Conservation (phyloP, 1,284 basidiomycete species). For the Ganoderma multipileum region DNA sequence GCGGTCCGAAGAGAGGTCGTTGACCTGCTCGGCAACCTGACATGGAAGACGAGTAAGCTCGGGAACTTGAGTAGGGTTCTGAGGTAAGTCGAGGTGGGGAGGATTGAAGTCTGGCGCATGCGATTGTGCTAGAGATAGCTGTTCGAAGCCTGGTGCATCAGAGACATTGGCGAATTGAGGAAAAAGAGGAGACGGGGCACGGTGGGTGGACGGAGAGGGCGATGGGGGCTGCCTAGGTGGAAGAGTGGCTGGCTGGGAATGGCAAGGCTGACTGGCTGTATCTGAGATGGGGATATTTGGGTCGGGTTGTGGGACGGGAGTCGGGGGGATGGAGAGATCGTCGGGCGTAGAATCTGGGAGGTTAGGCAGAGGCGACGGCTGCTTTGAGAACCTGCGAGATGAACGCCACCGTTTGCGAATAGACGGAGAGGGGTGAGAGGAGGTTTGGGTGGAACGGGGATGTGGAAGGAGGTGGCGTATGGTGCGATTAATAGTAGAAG, state of each 20-base stretch:
- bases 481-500: slow-evolving; percentile 32
- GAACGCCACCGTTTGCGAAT: slow-evolving; percentile 48
- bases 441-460: slow-evolving; percentile 28
- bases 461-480: slow-evolving; percentile 31
- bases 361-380: slow-evolving; percentile 23
- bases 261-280: slow-evolving; percentile 10
- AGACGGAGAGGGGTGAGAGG: slow-evolving; percentile 25
- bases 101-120: not conserved
- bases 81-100: not conserved
- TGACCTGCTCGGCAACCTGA: slow-evolving; percentile 17
- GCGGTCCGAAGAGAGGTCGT: slow-evolving; percentile 26
- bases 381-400: slow-evolving; percentile 45
- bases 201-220: not conserved
- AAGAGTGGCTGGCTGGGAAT: slow-evolving; percentile 16
- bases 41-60: not conserved
- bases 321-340: slow-evolving; percentile 11
- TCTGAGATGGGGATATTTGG: slow-evolving; percentile 18
- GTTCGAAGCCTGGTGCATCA: not conserved
- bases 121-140: not conserved
- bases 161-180: not conserved
- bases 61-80: not conserved
- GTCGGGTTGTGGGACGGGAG: slow-evolving; percentile 10
- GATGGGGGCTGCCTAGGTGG: slow-evolving; percentile 5
- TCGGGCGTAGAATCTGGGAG: slow-evolving; percentile 22
- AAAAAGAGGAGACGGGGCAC: not conserved